A percentile compares a stretch with the other conserved stretches of the same genome.
Conservation (phyloP, 2,329 filamentous ascomycete genomes). For the Orbilia brochopaga region DNA sequence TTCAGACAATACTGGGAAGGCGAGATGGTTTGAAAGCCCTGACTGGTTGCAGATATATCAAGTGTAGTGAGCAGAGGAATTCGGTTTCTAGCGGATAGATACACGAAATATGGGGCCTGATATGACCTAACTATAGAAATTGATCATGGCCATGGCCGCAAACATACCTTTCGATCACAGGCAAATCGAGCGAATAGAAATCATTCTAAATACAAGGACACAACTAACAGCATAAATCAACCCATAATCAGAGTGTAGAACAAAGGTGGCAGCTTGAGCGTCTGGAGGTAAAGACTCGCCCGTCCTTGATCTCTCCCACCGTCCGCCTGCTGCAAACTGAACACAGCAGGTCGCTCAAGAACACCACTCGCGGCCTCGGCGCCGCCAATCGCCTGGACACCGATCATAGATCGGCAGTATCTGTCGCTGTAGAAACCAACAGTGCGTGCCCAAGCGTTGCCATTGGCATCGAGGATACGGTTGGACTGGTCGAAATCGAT, state of each 20-base stretch:
- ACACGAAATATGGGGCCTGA: no score
- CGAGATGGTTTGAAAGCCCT: not conserved
- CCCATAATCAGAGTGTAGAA: constrained; percentile 43
- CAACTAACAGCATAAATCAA: constrained; percentile 1
- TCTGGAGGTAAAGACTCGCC: constrained; percentile 44
- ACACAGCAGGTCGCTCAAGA: constrained; percentile 26
- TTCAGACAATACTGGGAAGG: not conserved
- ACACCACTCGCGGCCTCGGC: constrained; percentile 11
- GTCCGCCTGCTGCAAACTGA: constrained; percentile 33
- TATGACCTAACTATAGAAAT: no score
- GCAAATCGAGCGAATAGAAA: no score
- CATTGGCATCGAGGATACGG: constrained; percentile 13
- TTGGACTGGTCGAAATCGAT: constrained; percentile 13
- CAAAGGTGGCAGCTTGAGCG: constrained; percentile 25
- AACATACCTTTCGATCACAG: not conserved
- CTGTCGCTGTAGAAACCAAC: constrained; percentile 32
- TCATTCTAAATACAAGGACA: not conserved
- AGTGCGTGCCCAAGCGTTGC: constrained; percentile 17
- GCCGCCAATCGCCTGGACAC: constrained; percentile 15
- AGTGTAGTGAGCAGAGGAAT: not conserved
- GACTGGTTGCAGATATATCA: not conserved
- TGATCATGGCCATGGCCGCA: no score
- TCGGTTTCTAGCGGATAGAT: constrained; percentile 3
- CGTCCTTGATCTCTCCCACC: constrained; percentile 29
- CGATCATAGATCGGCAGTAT: constrained; percentile 33